Evolutionary conservation across 1,284 basidiomycete genomes (phyloP).

Genomic region (Apiotrichum brassicae): DNA sequence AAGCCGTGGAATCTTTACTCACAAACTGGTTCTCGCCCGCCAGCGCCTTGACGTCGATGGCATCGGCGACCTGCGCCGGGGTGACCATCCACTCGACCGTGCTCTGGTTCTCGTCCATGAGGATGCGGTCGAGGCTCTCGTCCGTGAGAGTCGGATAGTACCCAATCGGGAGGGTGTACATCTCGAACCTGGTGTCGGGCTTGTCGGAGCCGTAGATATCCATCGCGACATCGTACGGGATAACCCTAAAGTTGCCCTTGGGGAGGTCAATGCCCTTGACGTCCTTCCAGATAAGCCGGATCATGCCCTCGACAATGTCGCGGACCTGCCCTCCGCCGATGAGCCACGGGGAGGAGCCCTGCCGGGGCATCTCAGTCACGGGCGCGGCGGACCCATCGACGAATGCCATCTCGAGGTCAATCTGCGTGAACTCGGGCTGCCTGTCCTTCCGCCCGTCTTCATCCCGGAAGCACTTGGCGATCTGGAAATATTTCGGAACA

Average conservation of each 20-base stretch:
- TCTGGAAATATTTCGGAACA: conserved; percentile 82
- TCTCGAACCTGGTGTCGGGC: conserved; percentile 79
- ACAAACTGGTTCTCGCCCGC: conserved; percentile 34
- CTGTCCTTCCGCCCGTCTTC: conserved; percentile 90
- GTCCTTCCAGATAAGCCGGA: conserved; percentile 66
- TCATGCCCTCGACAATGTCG: conserved; percentile 63
- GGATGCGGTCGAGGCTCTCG: conserved; percentile 39
- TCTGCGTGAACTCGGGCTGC: conserved; percentile 93
- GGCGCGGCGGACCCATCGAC: conserved; percentile 63
- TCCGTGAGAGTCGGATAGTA: conserved; percentile 46
- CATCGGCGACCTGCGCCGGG: conserved; percentile 29
- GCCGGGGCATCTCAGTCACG: conserved; percentile 25
- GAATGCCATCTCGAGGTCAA: conserved; percentile 95
- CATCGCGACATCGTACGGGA: conserved; percentile 84
- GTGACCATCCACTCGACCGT: conserved; percentile 47
- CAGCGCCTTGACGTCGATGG: conserved; percentile 29
- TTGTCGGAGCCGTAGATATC: conserved; percentile 89
- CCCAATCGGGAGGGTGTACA: conserved; percentile 54
- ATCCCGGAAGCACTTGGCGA: conserved; percentile 90
- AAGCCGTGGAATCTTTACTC: conserved; percentile 5
- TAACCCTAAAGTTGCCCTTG: conserved; percentile 64
- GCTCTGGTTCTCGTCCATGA: conserved; percentile 40
- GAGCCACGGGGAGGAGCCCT: conserved; percentile 55
- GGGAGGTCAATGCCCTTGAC: conserved; percentile 51
- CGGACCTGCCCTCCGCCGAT: conserved; percentile 78